A percentile compares a stretch with the other conserved stretches of the same genome.
These are phyloP conservation scores for Mycosphaerelloides madeirae DNA, from an alignment of 2,329 filamentous ascomycete genomes.

Conservation along the genomic window DNA sequence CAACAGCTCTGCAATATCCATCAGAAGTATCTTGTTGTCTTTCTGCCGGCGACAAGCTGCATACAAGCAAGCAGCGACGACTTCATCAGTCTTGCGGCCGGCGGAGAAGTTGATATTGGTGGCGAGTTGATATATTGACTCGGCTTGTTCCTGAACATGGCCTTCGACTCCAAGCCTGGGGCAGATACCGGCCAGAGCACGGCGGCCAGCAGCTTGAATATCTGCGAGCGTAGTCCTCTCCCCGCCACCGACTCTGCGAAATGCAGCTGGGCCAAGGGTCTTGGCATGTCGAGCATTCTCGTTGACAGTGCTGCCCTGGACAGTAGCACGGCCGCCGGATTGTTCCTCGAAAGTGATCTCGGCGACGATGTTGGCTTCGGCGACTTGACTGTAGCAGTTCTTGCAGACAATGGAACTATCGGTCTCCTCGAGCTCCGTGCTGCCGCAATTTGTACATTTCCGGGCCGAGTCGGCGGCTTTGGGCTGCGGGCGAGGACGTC, in stretches of 20 bases:
- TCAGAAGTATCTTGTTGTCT: conserved; percentile 83
- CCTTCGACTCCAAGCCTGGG: conserved; percentile 37
- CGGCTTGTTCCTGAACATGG: conserved; percentile 36
- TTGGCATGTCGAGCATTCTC: conserved; percentile 79
- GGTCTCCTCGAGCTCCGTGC: conserved; percentile 25
- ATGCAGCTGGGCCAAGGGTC: conserved; percentile 45
- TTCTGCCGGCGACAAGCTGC: conserved; percentile 75
- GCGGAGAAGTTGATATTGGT: conserved; percentile 67
- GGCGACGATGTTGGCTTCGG: conserved; percentile 82
- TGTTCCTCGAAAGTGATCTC: conserved; percentile 90
- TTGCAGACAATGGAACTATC: conserved; percentile 59
- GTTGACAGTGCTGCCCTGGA: conserved; percentile 83
- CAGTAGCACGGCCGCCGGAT: conserved; percentile 76
- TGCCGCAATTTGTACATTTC: conserved; percentile 15
- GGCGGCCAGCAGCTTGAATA: conserved; percentile 43
- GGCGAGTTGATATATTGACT: conserved; percentile 42
- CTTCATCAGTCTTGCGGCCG: conserved; percentile 77
- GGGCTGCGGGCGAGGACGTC: conserved; percentile 41
- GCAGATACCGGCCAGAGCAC: conserved; percentile 37
- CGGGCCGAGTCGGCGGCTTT: conserved; percentile 6
- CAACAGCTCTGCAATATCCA: conserved; percentile 87
- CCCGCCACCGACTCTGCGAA: conserved; percentile 40
- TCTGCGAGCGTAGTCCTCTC: conserved; percentile 55
- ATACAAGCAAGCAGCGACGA: conserved; percentile 88
- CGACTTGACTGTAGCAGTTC: conserved; percentile 77